These are phyloP conservation scores for Hevea brasiliensis DNA, from an alignment of 345 rosid genomes.

Conservation along the genomic window DNA sequence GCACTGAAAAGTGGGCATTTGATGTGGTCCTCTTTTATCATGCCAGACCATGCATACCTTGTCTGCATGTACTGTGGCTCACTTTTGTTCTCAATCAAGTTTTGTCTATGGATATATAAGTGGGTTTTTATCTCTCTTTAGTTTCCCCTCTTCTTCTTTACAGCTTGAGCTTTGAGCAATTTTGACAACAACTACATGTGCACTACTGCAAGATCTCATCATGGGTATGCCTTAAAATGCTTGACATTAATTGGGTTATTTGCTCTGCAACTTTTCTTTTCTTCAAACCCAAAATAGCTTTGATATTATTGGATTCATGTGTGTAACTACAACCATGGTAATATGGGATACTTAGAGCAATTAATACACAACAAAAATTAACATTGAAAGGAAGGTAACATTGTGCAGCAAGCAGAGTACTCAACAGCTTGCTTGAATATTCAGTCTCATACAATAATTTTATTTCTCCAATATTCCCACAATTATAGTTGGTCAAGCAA, in stretches of 20 bases:
- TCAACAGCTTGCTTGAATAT: too few species aligned
- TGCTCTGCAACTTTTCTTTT: neutral
- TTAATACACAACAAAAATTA: too few species aligned
- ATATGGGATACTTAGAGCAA: too few species aligned
- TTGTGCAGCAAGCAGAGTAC: too few species aligned
- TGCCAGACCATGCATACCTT: conserved; percentile 1
- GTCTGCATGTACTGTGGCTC: too few species aligned
- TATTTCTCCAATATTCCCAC: too few species aligned
- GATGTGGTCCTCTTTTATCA: conserved; percentile 14
- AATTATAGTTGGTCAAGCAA: too few species aligned
- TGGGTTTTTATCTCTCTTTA: neutral
- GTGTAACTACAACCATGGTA: too few species aligned
- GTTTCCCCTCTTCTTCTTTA: conserved; percentile 21
- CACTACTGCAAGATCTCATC: conserved; percentile 11
- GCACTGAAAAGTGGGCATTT: conserved; percentile 7
- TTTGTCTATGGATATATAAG: conserved; percentile 1
- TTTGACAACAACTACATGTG: conserved; percentile 24
- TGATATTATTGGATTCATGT: neutral
- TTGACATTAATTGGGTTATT: neutral
- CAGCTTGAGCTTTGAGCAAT: conserved; percentile 25
- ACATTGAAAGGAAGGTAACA: too few species aligned
- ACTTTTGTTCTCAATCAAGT: conserved; percentile 4
- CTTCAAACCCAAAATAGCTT: neutral
- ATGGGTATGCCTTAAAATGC: neutral
- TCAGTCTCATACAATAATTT: too few species aligned